Conservation (phyloP, 306 rosid genomes). For the Malus fusca region DNA sequence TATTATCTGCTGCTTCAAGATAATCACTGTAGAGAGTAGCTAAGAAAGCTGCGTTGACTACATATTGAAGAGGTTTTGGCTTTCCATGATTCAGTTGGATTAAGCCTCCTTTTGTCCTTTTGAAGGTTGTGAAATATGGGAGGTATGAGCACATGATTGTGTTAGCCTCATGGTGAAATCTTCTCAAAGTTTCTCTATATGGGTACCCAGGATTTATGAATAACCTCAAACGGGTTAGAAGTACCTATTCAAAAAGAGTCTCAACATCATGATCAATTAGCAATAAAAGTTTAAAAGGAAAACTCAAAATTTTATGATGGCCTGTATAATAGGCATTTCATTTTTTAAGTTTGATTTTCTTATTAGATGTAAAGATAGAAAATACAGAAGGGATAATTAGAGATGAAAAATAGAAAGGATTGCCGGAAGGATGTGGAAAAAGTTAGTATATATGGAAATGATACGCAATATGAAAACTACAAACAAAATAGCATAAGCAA, state of each 20-base stretch:
- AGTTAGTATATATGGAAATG: too few relatives aligned
- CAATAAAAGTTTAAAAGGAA: neutral
- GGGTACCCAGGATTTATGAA: constrained; percentile 41
- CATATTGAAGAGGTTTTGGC: constrained; percentile 38
- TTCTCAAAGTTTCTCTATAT: constrained; percentile 44
- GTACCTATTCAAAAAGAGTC: neutral
- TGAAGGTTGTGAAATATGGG: constrained; percentile 30
- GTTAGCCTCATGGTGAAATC: constrained; percentile 45
- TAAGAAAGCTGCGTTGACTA: constrained; percentile 57
- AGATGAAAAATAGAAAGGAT: too few relatives aligned
- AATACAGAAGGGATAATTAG: too few relatives aligned
- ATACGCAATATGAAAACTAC: too few relatives aligned
- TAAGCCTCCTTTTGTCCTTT: constrained; percentile 48
- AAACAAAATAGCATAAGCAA: too few relatives aligned
- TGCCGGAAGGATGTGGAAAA: too few relatives aligned
- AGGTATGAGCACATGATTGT: constrained; percentile 71
- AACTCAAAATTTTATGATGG: too few relatives aligned
- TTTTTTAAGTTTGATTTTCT: too few relatives aligned
- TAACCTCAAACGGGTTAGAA: constrained; percentile 43
- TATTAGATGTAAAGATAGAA: too few relatives aligned
- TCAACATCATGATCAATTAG: neutral
- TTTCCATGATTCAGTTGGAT: constrained; percentile 41
- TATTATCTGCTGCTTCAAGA: constrained; percentile 19
- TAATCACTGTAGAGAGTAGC: constrained; percentile 57
- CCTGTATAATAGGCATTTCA: too few relatives aligned